These are phyloP conservation scores for Metschnikowia cubensis DNA, from an alignment of 805 yeast genomes.

Conservation along the genomic window DNA sequence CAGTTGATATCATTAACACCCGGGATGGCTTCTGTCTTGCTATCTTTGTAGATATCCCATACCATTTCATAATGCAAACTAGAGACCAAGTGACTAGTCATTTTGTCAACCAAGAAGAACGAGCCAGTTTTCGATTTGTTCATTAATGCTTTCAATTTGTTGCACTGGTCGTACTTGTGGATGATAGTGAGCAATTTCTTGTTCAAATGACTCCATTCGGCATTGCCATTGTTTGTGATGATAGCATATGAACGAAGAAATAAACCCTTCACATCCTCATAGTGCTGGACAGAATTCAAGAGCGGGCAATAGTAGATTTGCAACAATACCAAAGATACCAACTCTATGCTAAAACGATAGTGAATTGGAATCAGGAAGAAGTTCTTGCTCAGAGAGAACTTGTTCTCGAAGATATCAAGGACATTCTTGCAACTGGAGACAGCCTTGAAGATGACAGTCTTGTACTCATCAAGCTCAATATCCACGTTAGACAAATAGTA, in stretches of 20 bases:
- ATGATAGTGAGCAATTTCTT: conserved; percentile 13
- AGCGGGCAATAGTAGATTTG: conserved; percentile 22
- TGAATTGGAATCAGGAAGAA: conserved; percentile 38
- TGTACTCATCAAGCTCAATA: conserved; percentile 27
- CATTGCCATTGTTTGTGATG: conserved; percentile 5
- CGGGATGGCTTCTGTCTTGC: conserved; percentile 7
- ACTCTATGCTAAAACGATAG: conserved; percentile 36
- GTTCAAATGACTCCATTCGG: conserved; percentile 9
- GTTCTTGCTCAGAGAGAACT: conserved; percentile 17
- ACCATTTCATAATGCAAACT: conserved; percentile 38
- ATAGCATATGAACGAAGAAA: conserved; percentile 13
- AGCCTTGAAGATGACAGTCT: conserved; percentile 24
- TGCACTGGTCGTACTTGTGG: conserved; percentile 13
- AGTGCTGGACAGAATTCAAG: conserved; percentile 9
- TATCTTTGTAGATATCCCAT: conserved; percentile 33
- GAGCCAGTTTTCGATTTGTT: conserved; percentile 11
- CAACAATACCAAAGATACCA: conserved; percentile 28
- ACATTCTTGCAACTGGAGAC: conserved; percentile 27
- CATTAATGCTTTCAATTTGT: conserved; percentile 8
- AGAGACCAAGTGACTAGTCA: conserved; percentile 33
- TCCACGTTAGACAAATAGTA: conserved; percentile 29
- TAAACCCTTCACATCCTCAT: conserved; percentile 10
- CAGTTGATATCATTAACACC: conserved; percentile 18
- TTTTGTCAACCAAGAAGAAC: conserved; percentile 30
- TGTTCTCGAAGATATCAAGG: conserved; percentile 23